Evolutionary conservation across 2,329 filamentous ascomycete species (phyloP).

Genomic region (Coniochaeta hoffmannii): DNA sequence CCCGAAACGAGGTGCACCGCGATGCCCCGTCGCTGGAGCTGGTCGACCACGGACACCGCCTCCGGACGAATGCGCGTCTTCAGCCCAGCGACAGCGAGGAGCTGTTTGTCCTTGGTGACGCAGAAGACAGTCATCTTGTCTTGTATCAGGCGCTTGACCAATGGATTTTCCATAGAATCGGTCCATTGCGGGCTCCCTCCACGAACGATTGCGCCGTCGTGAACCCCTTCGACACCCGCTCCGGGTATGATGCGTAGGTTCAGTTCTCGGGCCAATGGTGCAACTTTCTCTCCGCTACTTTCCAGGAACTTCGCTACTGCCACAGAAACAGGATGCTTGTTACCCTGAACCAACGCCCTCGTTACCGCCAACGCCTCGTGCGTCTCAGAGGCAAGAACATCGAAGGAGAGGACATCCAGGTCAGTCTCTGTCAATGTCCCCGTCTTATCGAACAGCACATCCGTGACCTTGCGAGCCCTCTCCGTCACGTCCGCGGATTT

Average conservation of each 20-base stretch:
- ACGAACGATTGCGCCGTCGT: constrained; percentile 20
- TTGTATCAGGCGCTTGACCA: constrained; percentile 25
- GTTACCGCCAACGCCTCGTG: constrained; percentile 12
- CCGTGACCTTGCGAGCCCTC: constrained; percentile 48
- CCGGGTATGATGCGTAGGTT: constrained; percentile 31
- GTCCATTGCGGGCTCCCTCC: constrained; percentile 47
- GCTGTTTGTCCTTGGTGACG: constrained; percentile 28
- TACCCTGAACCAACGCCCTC: constrained; percentile 30
- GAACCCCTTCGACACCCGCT: constrained; percentile 34
- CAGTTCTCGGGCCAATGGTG: constrained; percentile 16
- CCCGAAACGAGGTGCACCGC: constrained; percentile 42
- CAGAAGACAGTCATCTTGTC: constrained; percentile 38
- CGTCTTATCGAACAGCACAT: constrained; percentile 76
- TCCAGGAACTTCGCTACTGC: constrained; percentile 27
- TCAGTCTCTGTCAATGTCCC: constrained; percentile 62
- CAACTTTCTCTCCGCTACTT: constrained; percentile 8
- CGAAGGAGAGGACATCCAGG: constrained; percentile 33
- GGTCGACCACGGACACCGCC: constrained; percentile 24
- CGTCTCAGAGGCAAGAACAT: constrained; percentile 17
- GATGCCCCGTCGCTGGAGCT: constrained; percentile 30
- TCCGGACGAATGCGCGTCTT: constrained; percentile 38
- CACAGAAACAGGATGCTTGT: constrained; percentile 46
- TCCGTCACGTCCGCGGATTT: constrained; percentile 60
- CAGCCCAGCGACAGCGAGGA: constrained; percentile 37
- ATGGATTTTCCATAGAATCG: constrained; percentile 19